Conservation (phyloP, 345 rosid species). For the Hibiscus trionum region DNA sequence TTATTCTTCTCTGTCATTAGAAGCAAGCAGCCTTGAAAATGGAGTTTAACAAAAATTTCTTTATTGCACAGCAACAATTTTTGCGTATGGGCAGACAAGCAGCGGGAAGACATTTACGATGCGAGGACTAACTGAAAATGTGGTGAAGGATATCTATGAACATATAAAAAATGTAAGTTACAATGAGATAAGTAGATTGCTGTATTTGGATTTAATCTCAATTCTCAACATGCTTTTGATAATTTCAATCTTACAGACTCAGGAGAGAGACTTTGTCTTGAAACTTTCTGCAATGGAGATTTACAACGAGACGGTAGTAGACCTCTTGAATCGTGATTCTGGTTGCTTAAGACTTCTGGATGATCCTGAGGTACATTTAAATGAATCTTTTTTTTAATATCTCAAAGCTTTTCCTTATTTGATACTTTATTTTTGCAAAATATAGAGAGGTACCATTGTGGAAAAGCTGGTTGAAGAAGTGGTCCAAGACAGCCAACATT, state of each 20-base stretch:
- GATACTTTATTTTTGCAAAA: conserved; percentile 10
- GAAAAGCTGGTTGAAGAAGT: conserved; percentile 83
- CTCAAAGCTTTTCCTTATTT: background rate
- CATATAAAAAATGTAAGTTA: conserved; percentile 1
- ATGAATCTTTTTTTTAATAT: conserved; percentile 2
- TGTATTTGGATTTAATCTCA: background rate
- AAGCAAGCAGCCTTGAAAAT: conserved; percentile 12
- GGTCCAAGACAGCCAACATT: conserved; percentile 62
- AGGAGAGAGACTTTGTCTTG: conserved; percentile 9
- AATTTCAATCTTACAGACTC: conserved; percentile 2
- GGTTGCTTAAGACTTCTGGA: conserved; percentile 84
- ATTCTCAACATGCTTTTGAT: background rate
- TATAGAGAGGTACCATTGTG: conserved; percentile 81
- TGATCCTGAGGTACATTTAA: conserved; percentile 76
- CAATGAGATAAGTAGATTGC: background rate
- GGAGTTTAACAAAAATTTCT: background rate
- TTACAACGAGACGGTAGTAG: conserved; percentile 80
- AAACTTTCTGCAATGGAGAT: conserved; percentile 82
- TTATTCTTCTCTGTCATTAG: background rate
- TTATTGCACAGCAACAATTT: conserved; percentile 1
- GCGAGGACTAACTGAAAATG: conserved; percentile 10
- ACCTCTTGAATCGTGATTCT: conserved; percentile 75
- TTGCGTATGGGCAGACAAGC: conserved; percentile 10
- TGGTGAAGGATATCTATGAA: background rate
- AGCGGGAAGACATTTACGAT: conserved; percentile 9